Evolutionary conservation across 169 alveolate genomes (phyloP).

Genomic region (Babesia sp.): DNA sequence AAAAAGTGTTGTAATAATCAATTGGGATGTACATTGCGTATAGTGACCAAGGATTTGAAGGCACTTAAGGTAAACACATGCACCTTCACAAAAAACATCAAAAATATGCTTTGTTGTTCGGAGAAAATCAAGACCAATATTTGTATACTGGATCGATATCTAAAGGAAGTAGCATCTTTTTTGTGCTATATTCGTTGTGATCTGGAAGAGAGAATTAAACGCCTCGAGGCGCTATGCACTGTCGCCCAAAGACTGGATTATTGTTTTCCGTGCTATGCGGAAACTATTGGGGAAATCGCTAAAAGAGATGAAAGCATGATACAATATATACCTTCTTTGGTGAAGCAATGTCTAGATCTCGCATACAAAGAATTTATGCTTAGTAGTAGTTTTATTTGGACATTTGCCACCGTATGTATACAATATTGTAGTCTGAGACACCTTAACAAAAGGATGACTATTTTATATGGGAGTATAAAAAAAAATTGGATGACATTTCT

Average conservation of each 20-base stretch:
- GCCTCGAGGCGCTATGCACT: neutral
- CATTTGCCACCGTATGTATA: neutral
- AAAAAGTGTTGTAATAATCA: constrained; percentile 5
- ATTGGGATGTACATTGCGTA: constrained; percentile 13
- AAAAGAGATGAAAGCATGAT: neutral
- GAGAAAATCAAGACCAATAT: neutral
- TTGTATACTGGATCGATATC: neutral
- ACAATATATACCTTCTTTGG: neutral
- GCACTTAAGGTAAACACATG: neutral
- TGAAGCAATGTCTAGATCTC: neutral
- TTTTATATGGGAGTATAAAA: neutral
- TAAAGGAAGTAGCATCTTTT: neutral
- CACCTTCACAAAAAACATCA: neutral
- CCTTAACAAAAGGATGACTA: neutral
- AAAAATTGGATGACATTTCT: neutral
- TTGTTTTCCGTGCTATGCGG: constrained; percentile 2
- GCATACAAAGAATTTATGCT: neutral
- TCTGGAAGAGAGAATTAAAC: neutral
- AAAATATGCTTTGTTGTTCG: neutral
- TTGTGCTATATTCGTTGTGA: constrained; percentile 1
- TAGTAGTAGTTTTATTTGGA: neutral
- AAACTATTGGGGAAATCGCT: neutral
- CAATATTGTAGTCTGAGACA: neutral
- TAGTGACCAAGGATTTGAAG: neutral
- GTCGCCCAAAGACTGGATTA: neutral